A percentile compares a stretch with the other conserved stretches of the same genome.
phyloP scores from a whole-genome alignment of 1,284 basidiomycete species.

The Ceratobasidium sp. region DNA sequence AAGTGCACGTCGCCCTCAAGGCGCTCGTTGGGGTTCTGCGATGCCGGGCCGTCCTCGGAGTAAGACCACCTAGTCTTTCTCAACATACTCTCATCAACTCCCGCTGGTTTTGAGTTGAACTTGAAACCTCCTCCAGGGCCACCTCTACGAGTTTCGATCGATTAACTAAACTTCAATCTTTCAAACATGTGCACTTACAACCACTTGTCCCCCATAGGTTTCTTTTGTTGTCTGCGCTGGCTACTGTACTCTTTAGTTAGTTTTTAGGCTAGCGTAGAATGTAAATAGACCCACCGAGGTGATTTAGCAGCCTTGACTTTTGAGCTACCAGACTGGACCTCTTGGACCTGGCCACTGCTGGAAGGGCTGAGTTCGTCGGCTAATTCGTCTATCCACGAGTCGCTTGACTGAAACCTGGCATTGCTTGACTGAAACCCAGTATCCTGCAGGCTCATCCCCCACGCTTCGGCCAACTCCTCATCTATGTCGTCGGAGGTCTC shows the following conservation, averaged over 20 bases:
- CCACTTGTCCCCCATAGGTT: background rate
- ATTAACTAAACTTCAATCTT: background rate
- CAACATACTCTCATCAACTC: background rate
- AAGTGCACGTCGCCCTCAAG: conserved; percentile 7
- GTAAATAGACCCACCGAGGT: background rate
- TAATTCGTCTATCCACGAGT: background rate
- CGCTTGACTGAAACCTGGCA: background rate
- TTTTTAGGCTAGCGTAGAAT: background rate
- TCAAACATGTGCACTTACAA: background rate
- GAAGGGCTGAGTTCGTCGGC: background rate
- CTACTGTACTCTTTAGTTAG: no score
- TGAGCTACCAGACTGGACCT: background rate
- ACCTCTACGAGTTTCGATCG: background rate
- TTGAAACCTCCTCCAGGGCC: background rate
- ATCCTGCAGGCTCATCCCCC: background rate
- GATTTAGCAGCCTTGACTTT: background rate
- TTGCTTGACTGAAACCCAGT: background rate
- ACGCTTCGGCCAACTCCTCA: background rate
- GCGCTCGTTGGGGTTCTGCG: background rate
- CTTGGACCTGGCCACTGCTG: background rate
- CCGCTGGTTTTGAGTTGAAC: background rate
- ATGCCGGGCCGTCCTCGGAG: background rate
- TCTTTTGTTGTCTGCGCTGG: conserved; percentile 3
- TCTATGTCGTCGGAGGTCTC: background rate
- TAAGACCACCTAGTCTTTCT: conserved; percentile 2